phyloP scores from a whole-genome alignment of 2,329 filamentous ascomycete species.

The Pseudogymnoascus sp. region DNA sequence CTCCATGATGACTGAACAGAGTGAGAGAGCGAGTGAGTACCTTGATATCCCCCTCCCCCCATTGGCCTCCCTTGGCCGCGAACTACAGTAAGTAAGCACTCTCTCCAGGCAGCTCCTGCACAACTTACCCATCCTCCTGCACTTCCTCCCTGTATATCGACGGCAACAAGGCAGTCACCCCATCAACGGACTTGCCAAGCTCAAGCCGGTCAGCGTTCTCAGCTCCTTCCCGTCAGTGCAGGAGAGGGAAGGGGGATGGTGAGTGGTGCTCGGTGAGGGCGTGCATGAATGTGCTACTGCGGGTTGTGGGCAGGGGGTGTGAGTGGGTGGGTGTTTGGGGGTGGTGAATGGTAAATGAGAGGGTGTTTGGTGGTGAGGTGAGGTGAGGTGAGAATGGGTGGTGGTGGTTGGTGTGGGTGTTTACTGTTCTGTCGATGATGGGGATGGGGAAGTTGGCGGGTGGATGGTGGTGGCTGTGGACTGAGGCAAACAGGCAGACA shows the following conservation, averaged over 20 bases:
- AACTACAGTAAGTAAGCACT: background rate
- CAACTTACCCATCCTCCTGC: background rate
- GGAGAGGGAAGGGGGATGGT: background rate
- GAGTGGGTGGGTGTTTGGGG: background rate
- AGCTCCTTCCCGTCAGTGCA: background rate
- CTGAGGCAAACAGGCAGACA: background rate
- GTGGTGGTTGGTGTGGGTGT: background rate
- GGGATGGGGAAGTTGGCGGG: background rate
- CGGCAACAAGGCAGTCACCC: background rate
- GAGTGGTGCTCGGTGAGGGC: background rate
- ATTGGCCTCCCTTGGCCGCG: background rate
- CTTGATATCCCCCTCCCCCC: background rate
- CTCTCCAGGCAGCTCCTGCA: background rate
- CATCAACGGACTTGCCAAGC: background rate
- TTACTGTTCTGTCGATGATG: background rate
- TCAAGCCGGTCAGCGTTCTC: too few relatives aligned
- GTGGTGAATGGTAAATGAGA: background rate
- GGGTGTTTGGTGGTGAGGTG: too few relatives aligned
- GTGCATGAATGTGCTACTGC: background rate
- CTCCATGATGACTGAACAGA: too few relatives aligned
- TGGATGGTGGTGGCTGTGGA: background rate
- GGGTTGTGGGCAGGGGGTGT: background rate
- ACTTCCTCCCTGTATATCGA: background rate
- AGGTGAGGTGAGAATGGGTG: too few relatives aligned
- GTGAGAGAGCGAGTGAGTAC: too few relatives aligned